Base-by-base conservation (phyloP, 2,329 filamentous ascomycete genomes). In the Xylariaceae sp. region DNA sequence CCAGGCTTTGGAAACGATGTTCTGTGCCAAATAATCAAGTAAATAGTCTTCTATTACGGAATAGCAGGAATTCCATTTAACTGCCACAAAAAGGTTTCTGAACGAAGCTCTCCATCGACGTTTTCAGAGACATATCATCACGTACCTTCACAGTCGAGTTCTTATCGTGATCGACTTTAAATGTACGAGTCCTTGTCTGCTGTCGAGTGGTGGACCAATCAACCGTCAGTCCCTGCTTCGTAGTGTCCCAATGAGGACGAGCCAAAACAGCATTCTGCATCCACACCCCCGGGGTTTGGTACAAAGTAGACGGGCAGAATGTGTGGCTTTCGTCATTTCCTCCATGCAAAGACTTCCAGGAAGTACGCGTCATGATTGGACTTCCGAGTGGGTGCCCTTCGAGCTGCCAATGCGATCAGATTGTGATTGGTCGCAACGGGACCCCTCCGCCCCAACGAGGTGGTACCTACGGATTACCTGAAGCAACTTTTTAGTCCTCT, bases 311-410 rank as follows among this genome's bases (percentile, higher is more conserved):
- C 23, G 53, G 51, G 44, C 51, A 56, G 56, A 48, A 50, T 51
- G 47, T 63, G 64, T 66, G 67, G 64, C 62, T 64, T 65, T 63
- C 57, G 62, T 70, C 65, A 70, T 69, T 69, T 69, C 66, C 61
- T 65, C 51, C 59, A 62, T 54, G 59, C 44, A 52, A 67, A 67
- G 57, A 67, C 65, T 50, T 52, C 53, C 53, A 51, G 30, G 4
- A 17, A 59, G 41, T 64, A 68, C 68, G 66, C 67, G 68, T 69
- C 66, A 66, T 67, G 65, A 71, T 71, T 71, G 68, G 68, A 55
- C 41, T 41, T 41, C 17, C 13, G 56, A 50, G 58, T 66, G 64
- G 63, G 41, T 58, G 59, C 59, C 15, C 23, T 63, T 41, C 55
- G 60, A 64, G 63, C 60, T 67, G 58, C 60, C 57, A 63, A 68